Evolutionary conservation across 768 basidiomycete genomes (phyloP).

Genomic region (Naganishia onofrii): DNA sequence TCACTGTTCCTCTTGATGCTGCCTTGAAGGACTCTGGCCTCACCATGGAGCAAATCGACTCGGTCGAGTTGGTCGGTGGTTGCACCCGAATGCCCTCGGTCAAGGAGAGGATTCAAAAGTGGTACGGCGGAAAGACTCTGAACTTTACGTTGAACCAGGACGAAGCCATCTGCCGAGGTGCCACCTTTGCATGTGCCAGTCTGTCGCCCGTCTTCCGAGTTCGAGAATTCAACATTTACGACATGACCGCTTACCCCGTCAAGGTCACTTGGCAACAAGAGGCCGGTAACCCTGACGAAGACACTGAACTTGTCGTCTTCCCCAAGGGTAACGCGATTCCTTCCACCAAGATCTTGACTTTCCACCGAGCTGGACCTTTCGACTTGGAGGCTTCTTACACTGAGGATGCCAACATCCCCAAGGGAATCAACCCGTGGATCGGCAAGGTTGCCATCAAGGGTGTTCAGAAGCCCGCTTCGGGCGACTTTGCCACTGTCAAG

Average conservation of each 20-base stretch:
- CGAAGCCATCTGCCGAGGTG: constrained; percentile 91
- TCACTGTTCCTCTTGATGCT: constrained; percentile 69
- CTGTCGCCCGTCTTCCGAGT: constrained; percentile 97
- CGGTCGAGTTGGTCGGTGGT: constrained; percentile 90
- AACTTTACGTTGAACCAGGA: constrained; percentile 95
- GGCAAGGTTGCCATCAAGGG: constrained; percentile 76
- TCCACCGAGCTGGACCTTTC: constrained; percentile 85
- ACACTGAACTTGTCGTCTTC: constrained; percentile 85
- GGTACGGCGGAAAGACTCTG: constrained; percentile 78
- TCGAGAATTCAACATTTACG: constrained; percentile 84
- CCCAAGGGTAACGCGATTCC: constrained; percentile 78
- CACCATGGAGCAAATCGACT: constrained; percentile 77
- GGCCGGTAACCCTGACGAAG: constrained; percentile 75
- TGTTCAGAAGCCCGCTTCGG: constrained; percentile 65
- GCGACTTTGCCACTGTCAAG: constrained; percentile 78
- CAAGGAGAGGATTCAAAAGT: constrained; percentile 76
- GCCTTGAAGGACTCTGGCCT: constrained; percentile 79
- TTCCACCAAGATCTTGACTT: constrained; percentile 91
- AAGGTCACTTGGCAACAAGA: constrained; percentile 81
- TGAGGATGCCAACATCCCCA: constrained; percentile 65
- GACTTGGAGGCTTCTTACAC: constrained; percentile 82
- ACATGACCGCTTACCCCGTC: constrained; percentile 83
- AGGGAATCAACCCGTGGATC: constrained; percentile 79
- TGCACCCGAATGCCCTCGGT: constrained; percentile 89
- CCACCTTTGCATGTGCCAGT: constrained; percentile 95